A percentile compares a stretch with the other conserved stretches of the same genome.
Conservation (phyloP, 352 stramenopile genomes). For the Globisporangium ultimum region DNA sequence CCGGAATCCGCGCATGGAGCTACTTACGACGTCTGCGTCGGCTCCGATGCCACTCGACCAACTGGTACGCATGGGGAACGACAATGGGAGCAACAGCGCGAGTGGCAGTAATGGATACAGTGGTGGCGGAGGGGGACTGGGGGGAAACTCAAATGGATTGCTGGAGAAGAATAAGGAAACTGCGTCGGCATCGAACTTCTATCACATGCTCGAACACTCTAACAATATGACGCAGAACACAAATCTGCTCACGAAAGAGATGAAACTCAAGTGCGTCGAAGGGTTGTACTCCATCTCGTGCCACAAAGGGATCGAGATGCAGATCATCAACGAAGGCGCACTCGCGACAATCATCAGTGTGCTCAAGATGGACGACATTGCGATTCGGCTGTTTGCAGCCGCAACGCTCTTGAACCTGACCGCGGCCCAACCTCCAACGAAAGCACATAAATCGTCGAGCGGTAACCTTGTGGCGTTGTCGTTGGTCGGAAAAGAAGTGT, state of each 20-base stretch:
- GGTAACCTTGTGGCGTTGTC: conserved; percentile 13
- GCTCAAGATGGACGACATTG: conserved; percentile 67
- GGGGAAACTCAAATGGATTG: background rate
- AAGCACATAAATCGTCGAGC: conserved; percentile 3
- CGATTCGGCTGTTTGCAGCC: conserved; percentile 57
- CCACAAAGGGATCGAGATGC: conserved; percentile 65
- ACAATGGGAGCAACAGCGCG: conserved; percentile 3
- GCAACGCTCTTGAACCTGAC: conserved; percentile 82
- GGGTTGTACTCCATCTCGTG: conserved; percentile 80
- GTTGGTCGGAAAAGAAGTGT: conserved; percentile 43
- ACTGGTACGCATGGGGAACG: conserved; percentile 36
- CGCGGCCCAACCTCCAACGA: conserved; percentile 4
- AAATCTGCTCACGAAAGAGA: conserved; percentile 46
- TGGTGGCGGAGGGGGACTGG: no score
- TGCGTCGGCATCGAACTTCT: conserved; percentile 12
- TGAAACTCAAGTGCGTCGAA: conserved; percentile 76
- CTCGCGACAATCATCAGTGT: conserved; percentile 53
- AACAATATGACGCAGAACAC: conserved; percentile 10
- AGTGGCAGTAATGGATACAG: no score
- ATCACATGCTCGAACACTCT: conserved; percentile 24
- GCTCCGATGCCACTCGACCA: conserved; percentile 43
- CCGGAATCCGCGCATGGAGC: conserved; percentile 50
- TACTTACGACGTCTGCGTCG: conserved; percentile 40
- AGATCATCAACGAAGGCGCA: conserved; percentile 68
- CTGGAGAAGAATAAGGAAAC: conserved; percentile 7